Percentiles rank a stretch among this genome's conserved stretches.
phyloP scores from a whole-genome alignment of 176 grass and related monocot species.

The Carex kokanica region DNA sequence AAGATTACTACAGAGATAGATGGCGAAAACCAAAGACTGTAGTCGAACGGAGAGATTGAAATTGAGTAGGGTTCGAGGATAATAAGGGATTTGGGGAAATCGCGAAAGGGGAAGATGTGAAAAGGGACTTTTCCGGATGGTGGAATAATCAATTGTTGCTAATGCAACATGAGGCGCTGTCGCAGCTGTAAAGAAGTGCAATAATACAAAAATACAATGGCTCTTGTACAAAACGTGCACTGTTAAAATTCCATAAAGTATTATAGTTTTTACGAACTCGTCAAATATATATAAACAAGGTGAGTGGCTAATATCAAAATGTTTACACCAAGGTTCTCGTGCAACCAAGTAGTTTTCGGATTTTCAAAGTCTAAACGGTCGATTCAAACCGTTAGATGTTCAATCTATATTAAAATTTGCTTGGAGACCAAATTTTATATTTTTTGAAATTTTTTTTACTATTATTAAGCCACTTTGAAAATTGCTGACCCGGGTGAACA shows the following conservation, averaged over 20 bases:
- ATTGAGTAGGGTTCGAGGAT: neutral
- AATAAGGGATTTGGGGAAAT: conserved; percentile 1
- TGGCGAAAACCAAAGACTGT: neutral
- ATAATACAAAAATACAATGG: conserved; percentile 10
- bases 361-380: too few species aligned
- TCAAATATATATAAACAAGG: neutral
- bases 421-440: too few species aligned
- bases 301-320: too few species aligned
- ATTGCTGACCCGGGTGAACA: too few species aligned
- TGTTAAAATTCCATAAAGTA: neutral
- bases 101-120: conserved; percentile 6
- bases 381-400: too few species aligned
- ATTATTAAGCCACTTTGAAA: too few species aligned
- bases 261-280: neutral
- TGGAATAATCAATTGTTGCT: conserved; percentile 22
- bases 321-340: too few species aligned
- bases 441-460: too few species aligned
- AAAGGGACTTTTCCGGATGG: conserved; percentile 19
- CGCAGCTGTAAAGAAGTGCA: neutral
- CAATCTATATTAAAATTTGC: too few species aligned
- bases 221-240: neutral
- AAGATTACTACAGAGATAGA: neutral
- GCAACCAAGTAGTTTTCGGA: too few species aligned
- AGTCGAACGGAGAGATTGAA: neutral
- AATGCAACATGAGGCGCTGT: neutral